phyloP scores from a whole-genome alignment of 73 alveolate genomes.

The Paramecium octaurelia region DNA sequence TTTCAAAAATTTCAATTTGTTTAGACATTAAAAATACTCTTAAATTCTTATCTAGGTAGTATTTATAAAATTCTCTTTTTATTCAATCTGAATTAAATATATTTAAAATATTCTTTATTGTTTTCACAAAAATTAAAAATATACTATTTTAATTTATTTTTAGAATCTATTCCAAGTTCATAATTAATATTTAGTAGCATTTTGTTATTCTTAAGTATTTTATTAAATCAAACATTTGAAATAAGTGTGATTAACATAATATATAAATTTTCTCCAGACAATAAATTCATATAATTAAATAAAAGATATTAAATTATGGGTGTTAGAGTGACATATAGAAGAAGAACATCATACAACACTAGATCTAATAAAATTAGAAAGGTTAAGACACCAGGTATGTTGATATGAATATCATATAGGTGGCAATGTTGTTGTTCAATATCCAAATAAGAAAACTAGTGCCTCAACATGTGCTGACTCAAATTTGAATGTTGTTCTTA shows the following conservation, averaged over 20 bases:
- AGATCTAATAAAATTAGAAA: slow-evolving; percentile 63
- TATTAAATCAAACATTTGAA: background rate
- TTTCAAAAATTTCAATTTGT: too few relatives aligned
- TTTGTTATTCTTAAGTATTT: background rate
- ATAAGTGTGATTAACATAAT: background rate
- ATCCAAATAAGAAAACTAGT: slow-evolving; percentile 61
- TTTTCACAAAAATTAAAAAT: too few relatives aligned
- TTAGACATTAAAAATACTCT: too few relatives aligned
- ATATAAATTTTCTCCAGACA: background rate
- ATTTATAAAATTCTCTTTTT: too few relatives aligned
- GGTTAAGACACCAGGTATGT: slow-evolving; percentile 71
- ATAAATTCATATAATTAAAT: background rate
- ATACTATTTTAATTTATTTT: too few relatives aligned
- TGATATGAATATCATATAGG: slow-evolving; percentile 27
- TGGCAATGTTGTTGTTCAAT: slow-evolving; percentile 65
- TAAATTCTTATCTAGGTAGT: too few relatives aligned
- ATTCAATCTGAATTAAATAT: too few relatives aligned
- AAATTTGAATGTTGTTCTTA: slow-evolving; percentile 43
- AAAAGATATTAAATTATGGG: slow-evolving; percentile 55
- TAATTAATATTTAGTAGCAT: background rate
- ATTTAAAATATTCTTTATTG: background rate
- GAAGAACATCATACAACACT: slow-evolving; percentile 65
- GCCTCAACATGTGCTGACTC: slow-evolving; percentile 65
- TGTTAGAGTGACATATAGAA: slow-evolving; percentile 63
- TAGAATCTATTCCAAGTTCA: background rate